A percentile compares a stretch with the other conserved stretches of the same genome.
These are phyloP conservation scores for Chytridium lagenaria DNA, from an alignment of 371 early-diverging fungal genomes.

Conservation along the genomic window DNA sequence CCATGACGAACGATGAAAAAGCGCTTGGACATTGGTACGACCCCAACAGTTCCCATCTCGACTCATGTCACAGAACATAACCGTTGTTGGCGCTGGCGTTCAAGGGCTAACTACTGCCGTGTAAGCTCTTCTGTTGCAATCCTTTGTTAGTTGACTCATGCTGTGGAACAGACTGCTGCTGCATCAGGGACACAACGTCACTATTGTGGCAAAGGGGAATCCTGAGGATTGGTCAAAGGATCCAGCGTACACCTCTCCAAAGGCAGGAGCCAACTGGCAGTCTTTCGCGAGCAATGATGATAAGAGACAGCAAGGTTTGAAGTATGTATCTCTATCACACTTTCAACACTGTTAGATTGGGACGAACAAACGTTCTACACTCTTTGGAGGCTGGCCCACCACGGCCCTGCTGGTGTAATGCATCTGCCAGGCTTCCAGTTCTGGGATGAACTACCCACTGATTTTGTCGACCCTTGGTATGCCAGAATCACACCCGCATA, in stretches of 20 bases:
- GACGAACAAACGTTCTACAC: slow-evolving; percentile 44
- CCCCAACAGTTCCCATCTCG: background rate
- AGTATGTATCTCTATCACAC: background rate
- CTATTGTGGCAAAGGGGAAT: slow-evolving; percentile 42
- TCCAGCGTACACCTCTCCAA: slow-evolving; percentile 70
- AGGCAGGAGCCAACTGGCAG: slow-evolving; percentile 81
- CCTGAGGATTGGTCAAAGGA: slow-evolving; percentile 35
- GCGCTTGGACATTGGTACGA: background rate
- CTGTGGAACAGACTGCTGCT: slow-evolving; percentile 32
- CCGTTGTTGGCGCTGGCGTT: slow-evolving; percentile 79
- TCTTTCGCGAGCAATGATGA: slow-evolving; percentile 63
- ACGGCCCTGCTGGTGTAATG: slow-evolving; percentile 42
- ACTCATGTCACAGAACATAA: slow-evolving; percentile 24
- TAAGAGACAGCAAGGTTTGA: slow-evolving; percentile 42
- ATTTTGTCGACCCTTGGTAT: slow-evolving; percentile 46
- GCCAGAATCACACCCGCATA: slow-evolving; percentile 35
- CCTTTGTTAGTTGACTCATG: slow-evolving; percentile 23
- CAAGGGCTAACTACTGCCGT: slow-evolving; percentile 71
- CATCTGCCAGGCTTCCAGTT: slow-evolving; percentile 46
- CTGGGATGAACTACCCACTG: slow-evolving; percentile 38
- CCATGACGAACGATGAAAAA: slow-evolving; percentile 25
- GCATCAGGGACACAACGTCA: slow-evolving; percentile 39
- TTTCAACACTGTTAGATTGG: slow-evolving; percentile 36
- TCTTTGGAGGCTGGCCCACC: slow-evolving; percentile 30
- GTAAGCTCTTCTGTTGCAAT: background rate